Base-by-base conservation (phyloP, 2,329 filamentous ascomycete genomes). In the Diaporthe helianthi region DNA sequence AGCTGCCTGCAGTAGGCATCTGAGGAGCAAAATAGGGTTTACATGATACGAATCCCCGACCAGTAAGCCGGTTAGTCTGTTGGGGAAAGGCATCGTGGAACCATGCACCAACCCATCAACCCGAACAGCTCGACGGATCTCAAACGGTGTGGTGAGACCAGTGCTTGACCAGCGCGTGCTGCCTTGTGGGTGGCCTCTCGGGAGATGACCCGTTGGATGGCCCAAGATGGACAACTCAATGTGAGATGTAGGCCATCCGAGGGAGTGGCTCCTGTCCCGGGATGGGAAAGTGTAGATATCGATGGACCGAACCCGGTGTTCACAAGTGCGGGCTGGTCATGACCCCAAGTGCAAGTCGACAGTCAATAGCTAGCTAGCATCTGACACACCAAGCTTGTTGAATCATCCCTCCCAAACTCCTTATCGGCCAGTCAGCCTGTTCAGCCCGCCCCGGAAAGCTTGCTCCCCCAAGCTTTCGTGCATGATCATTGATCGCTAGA, bases 1-100 rank as follows among this genome's bases (percentile, higher is more conserved):
- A 17, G n/a, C 64, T 66, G 53, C 51, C 64, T 47, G 44, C 53
- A 55, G n/a, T 54, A 22, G 24, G 26, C 41, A 46, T 31, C 26
- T 46, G 24, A 22, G 26, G 41, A 55, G 24, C 26, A 44, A 61
- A 55, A 58, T 67, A 47, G 63, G 53, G 64, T 67, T 67, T 67
- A 49, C 41, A 29, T 67, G 52, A 49, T 47, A 55, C 44, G 41
- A 58, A n/a, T 12, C n/a, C 55, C 22, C 58, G 58, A 58, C 53
- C 64, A 49, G 36, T 58, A 55, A 54, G 51, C 52, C n/a, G 17
- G 9, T 38, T 36, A 36, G 41, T 55, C 33, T 47, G 47, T 61
- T 61, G 58, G 58, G 58, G 58, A 31, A 61, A 47, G 47, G 41
- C 41, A 61, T 44, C 26, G 58, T 41, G n/a, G 26, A 61, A 61